phyloP scores from a whole-genome alignment of 805 yeast genomes.

The Hanseniaspora meyeri region DNA sequence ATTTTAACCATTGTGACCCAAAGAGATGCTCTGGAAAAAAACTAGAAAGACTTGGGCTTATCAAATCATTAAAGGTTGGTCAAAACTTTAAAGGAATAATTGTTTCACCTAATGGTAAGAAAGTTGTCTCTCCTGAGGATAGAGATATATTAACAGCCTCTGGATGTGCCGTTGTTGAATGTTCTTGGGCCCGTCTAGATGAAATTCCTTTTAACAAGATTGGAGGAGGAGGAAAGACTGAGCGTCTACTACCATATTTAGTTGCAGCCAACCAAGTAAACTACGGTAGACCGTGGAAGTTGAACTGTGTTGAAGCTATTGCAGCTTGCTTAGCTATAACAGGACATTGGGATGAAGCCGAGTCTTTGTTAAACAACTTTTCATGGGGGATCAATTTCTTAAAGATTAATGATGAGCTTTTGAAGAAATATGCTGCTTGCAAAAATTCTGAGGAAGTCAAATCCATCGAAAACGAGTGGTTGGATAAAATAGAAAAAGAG shows the following conservation, averaged over 20 bases:
- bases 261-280: constrained; percentile 96
- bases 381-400: constrained; percentile 90
- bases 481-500: constrained; percentile 56
- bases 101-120: constrained; percentile 84
- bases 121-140: constrained; percentile 84
- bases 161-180: constrained; percentile 97
- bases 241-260: constrained; percentile 75
- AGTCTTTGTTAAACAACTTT: constrained; percentile 58
- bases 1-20: constrained; percentile 97
- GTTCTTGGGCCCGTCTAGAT: constrained; percentile 96
- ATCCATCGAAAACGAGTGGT: constrained; percentile 62
- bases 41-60: constrained; percentile 75
- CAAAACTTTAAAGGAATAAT: constrained; percentile 85
- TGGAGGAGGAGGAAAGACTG: constrained; percentile 91
- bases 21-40: constrained; percentile 94
- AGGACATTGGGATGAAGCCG: constrained; percentile 85
- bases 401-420: constrained; percentile 64
- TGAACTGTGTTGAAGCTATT: constrained; percentile 92
- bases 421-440: constrained; percentile 65
- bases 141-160: constrained; percentile 54
- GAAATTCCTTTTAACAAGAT: constrained; percentile 90
- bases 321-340: constrained; percentile 96
- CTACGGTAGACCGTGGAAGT: constrained; percentile 89
- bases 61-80: constrained; percentile 70
- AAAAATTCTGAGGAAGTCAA: constrained; percentile 66